These are phyloP conservation scores for Sarocladium strictum DNA, from an alignment of 2,329 filamentous ascomycete species.

Conservation along the genomic window DNA sequence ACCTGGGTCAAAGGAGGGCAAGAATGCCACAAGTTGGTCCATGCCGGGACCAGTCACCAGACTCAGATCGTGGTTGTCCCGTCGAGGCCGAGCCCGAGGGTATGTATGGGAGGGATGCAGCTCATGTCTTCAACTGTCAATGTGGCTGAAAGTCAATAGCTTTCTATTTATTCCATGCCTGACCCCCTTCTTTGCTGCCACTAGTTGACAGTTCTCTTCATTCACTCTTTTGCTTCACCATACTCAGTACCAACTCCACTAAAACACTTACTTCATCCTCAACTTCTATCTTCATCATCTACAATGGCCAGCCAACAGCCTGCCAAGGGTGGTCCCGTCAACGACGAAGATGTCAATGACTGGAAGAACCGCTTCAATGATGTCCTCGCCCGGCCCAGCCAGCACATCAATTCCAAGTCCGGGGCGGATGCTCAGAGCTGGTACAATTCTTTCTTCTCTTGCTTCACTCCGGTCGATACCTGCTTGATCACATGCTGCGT, in stretches of 20 bases:
- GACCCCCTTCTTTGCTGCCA: not conserved
- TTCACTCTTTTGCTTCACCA: not conserved
- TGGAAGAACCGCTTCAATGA: conserved; percentile 39
- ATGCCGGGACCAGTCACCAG: not conserved
- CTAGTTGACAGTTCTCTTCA: not conserved
- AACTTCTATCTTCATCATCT: not conserved
- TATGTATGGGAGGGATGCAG: not conserved
- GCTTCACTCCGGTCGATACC: conserved; percentile 36
- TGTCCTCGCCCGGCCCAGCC: conserved; percentile 33
- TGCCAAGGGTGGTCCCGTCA: conserved; percentile 24
- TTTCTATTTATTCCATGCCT: not conserved
- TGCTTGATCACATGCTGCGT: conserved; percentile 40
- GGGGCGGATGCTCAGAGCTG: conserved; percentile 31
- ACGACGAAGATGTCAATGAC: conserved; percentile 36
- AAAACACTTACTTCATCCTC: not conserved
- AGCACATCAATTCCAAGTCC: conserved; percentile 37
- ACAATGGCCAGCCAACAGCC: conserved; percentile 2
- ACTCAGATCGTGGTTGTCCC: not conserved
- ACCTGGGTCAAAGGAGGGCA: not conserved
- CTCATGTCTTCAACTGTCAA: not conserved
- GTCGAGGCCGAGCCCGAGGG: not conserved
- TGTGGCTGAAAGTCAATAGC: conserved; percentile 2
- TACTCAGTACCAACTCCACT: not conserved
- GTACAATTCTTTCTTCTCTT: conserved; percentile 35
- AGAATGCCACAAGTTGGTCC: not conserved